These are phyloP conservation scores for Kluyveromyces sp. DNA, from an alignment of 1,139 yeast genomes.

Conservation along the genomic window DNA sequence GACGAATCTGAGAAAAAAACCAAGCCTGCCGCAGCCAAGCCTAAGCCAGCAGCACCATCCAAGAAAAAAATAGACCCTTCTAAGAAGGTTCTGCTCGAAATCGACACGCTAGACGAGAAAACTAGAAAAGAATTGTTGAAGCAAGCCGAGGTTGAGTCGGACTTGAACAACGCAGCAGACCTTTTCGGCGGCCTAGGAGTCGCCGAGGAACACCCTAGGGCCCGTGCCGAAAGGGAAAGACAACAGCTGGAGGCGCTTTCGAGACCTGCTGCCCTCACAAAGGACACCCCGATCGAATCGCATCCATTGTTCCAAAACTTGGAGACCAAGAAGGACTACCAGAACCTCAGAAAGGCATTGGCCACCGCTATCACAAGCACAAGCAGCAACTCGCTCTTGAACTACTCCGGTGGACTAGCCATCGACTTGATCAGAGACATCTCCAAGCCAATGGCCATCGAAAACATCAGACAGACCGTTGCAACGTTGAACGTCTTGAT, in stretches of 20 bases:
- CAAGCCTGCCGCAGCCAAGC: constrained; percentile 31
- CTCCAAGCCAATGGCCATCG: constrained; percentile 71
- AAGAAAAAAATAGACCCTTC: constrained; percentile 12
- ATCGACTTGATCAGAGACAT: constrained; percentile 82
- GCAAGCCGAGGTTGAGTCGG: constrained; percentile 75
- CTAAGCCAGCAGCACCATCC: constrained; percentile 33
- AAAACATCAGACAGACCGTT: constrained; percentile 75
- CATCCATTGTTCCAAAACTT: constrained; percentile 75
- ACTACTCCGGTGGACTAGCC: constrained; percentile 69
- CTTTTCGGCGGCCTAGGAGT: constrained; percentile 79
- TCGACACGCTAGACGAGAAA: constrained; percentile 57
- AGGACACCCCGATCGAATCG: constrained; percentile 60
- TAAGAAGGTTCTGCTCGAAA: constrained; percentile 36
- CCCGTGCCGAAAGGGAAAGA: constrained; percentile 45
- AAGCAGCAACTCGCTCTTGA: constrained; percentile 53
- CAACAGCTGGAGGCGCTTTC: constrained; percentile 34
- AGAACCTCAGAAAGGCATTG: constrained; percentile 72
- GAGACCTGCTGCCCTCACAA: constrained; percentile 39
- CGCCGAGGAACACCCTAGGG: constrained; percentile 67
- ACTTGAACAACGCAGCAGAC: constrained; percentile 87
- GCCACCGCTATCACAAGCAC: constrained; percentile 59
- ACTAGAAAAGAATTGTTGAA: constrained; percentile 66
- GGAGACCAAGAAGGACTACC: constrained; percentile 72
- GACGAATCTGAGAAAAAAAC: constrained; percentile 39
- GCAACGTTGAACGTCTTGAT: constrained; percentile 76